phyloP scores from a whole-genome alignment of 1,284 basidiomycete genomes.

The Vanrija humicola region DNA sequence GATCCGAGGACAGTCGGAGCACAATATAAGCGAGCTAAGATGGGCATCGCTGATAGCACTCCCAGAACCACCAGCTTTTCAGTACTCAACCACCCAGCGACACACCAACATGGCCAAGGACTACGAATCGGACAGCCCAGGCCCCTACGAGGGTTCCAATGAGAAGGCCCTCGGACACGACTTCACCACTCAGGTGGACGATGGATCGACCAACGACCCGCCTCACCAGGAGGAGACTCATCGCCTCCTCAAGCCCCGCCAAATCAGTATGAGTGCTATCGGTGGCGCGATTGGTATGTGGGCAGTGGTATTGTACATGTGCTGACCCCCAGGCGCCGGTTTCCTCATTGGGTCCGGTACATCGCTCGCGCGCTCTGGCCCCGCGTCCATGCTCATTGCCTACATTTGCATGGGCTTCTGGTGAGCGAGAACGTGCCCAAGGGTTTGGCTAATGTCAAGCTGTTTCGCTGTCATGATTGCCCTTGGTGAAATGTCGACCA shows the following conservation, averaged over 20 bases:
- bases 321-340: conserved; percentile 53
- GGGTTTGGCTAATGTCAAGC: not conserved
- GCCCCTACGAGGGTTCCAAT: too few species aligned
- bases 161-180: conserved; percentile 1
- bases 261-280: conserved; percentile 49
- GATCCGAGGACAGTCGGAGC: too few species aligned
- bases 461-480: conserved; percentile 37
- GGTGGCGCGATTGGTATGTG: conserved; percentile 51
- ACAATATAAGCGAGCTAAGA: too few species aligned
- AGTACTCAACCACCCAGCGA: too few species aligned
- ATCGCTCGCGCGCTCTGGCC: conserved; percentile 50
- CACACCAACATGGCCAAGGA: too few species aligned
- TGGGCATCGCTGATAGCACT: too few species aligned
- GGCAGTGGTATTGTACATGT: not conserved
- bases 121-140: too few species aligned
- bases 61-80: too few species aligned
- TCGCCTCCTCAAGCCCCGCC: conserved; percentile 42
- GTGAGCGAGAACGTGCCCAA: conserved; percentile 10
- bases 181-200: not conserved
- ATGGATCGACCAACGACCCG: not conserved
- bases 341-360: conserved; percentile 60
- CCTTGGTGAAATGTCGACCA: conserved; percentile 48
- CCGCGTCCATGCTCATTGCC: conserved; percentile 50
- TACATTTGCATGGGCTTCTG: conserved; percentile 48
- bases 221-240: conserved; percentile 16